Evolutionary conservation across 805 yeast genomes (phyloP).

Genomic region (Metschnikowia similis): DNA sequence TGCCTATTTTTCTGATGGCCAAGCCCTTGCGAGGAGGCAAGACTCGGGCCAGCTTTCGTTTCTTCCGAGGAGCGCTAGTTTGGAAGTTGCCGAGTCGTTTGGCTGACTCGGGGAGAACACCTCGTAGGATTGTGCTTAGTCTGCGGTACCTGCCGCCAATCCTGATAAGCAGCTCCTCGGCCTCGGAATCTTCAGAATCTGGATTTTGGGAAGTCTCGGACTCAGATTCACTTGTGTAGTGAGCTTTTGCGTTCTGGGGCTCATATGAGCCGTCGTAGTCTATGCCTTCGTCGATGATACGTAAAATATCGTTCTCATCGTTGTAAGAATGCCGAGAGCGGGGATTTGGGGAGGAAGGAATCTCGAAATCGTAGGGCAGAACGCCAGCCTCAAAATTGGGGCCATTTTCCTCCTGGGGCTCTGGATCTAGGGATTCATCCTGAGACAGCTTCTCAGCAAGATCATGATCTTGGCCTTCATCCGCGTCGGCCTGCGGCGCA

Average conservation of each 20-base stretch:
- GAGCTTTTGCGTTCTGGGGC: background rate
- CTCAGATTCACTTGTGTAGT: background rate
- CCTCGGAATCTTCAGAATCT: background rate
- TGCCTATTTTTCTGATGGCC: conserved; percentile 26
- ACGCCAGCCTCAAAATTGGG: conserved; percentile 4
- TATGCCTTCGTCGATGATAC: background rate
- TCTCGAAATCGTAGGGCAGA: conserved; percentile 12
- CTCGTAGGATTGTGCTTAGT: conserved; percentile 29
- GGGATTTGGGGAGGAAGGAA: conserved; percentile 3
- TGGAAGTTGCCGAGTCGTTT: conserved; percentile 25
- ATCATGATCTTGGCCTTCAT: background rate
- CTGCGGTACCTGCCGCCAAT: conserved; percentile 20
- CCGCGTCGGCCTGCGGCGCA: conserved; percentile 13
- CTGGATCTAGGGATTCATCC: conserved; percentile 6
- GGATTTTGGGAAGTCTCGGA: background rate
- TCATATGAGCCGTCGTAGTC: background rate
- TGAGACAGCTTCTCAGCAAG: conserved; percentile 2
- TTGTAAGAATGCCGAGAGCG: background rate
- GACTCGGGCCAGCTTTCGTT: background rate
- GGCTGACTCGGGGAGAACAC: conserved; percentile 40
- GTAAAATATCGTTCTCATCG: background rate
- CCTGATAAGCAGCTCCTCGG: conserved; percentile 15
- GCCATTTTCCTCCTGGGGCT: background rate
- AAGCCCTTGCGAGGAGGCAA: conserved; percentile 30
- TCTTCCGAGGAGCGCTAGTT: conserved; percentile 7